Conservation (phyloP, 225 moss, liverwort and hornwort genomes). For the Rhytidiadelphus loreus region DNA sequence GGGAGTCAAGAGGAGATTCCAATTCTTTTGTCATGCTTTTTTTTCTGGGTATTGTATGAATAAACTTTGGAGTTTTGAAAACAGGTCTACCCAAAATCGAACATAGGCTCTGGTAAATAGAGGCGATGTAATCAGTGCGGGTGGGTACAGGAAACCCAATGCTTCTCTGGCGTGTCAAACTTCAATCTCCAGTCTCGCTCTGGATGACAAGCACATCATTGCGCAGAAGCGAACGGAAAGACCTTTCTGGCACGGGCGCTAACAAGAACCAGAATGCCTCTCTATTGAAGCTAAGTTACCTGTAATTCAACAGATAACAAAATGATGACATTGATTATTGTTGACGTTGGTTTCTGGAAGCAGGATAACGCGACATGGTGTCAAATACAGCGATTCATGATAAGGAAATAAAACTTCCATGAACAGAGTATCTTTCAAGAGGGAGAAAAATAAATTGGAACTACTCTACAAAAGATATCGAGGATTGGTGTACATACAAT, state of each 20-base stretch:
- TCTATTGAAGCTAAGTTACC: background rate
- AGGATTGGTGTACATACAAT: background rate
- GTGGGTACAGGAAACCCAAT: background rate
- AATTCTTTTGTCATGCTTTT: background rate
- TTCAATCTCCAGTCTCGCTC: background rate
- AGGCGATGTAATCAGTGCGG: no score
- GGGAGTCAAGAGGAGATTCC: background rate
- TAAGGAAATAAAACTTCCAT: background rate
- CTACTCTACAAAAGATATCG: background rate
- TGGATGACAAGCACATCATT: background rate
- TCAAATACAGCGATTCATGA: background rate
- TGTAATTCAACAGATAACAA: background rate
- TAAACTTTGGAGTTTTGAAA: background rate
- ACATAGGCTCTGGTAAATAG: background rate
- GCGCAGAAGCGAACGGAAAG: background rate
- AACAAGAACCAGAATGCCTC: background rate
- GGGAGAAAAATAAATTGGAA: background rate
- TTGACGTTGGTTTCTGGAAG: background rate
- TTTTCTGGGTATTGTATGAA: no score
- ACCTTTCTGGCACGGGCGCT: background rate
- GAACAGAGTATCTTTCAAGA: background rate
- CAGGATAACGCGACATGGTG: background rate
- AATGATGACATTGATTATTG: background rate
- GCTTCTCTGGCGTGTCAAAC: no score
- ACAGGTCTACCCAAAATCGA: background rate